phyloP scores from a whole-genome alignment of 148 eudicot genomes.

The Amaranthus hypochondriacus region DNA sequence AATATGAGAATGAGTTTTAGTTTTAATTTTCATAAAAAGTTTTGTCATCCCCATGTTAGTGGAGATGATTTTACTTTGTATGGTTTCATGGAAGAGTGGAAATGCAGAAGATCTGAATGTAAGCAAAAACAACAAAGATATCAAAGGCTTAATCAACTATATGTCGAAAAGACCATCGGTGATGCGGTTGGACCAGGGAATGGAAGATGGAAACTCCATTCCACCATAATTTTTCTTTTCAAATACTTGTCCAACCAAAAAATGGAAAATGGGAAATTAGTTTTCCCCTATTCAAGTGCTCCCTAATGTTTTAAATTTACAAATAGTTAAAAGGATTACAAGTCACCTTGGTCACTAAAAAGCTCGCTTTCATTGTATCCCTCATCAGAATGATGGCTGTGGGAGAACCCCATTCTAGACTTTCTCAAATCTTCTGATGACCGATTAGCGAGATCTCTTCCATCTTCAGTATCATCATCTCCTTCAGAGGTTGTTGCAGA shows the following conservation, averaged over 20 bases:
- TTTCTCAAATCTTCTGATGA: constrained; percentile 91
- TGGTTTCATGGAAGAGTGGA: background rate
- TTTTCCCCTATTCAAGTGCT: too few species aligned
- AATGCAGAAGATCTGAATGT: background rate
- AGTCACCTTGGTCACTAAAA: constrained; percentile 66
- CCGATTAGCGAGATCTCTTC: constrained; percentile 62
- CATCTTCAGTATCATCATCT: constrained; percentile 95
- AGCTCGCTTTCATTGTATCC: constrained; percentile 65
- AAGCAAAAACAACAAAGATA: too few species aligned
- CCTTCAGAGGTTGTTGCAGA: constrained; percentile 99
- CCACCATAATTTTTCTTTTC: too few species aligned
- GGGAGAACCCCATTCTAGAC: constrained; percentile 92
- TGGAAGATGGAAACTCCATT: too few species aligned
- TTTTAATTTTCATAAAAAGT: background rate
- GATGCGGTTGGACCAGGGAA: too few species aligned
- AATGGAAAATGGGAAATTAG: background rate
- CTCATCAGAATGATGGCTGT: constrained; percentile 67
- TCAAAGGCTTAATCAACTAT: too few species aligned
- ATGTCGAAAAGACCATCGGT: too few species aligned
- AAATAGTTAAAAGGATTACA: background rate
- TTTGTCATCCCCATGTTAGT: background rate
- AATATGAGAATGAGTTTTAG: too few species aligned
- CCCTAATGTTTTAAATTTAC: too few species aligned
- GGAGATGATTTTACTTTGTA: too few species aligned
- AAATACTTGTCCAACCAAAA: too few species aligned